These are phyloP conservation scores for Chenopodium quinoa DNA, from an alignment of 148 eudicot genomes.

Conservation along the genomic window DNA sequence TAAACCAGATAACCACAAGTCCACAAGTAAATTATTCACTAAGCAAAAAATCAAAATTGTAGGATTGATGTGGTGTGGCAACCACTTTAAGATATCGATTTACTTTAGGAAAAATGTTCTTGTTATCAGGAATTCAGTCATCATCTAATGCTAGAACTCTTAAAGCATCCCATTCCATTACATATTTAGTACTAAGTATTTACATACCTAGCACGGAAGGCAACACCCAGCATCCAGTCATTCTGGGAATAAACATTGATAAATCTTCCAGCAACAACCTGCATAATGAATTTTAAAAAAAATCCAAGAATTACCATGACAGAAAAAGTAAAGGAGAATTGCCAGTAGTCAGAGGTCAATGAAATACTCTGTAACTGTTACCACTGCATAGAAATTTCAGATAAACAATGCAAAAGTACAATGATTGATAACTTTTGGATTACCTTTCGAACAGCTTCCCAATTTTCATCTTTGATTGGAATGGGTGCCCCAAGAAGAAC, in stretches of 20 bases:
- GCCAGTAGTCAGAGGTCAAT: not conserved
- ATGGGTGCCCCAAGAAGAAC: conserved; percentile 94
- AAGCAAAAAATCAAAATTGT: not conserved
- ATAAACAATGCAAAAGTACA: conserved; percentile 1
- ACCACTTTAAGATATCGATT: not conserved
- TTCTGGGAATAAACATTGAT: conserved; percentile 76
- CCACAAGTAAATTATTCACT: not conserved
- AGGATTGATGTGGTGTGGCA: not conserved
- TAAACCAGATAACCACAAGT: not conserved
- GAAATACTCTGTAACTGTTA: not conserved
- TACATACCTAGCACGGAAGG: conserved; percentile 90
- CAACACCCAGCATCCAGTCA: conserved; percentile 97
- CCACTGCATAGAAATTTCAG: not conserved
- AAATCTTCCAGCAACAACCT: conserved; percentile 96
- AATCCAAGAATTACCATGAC: not conserved
- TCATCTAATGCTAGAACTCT: not conserved
- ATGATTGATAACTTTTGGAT: not conserved
- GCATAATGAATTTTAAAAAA: conserved; percentile 25
- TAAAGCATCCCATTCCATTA: not conserved
- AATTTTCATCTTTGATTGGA: conserved; percentile 71
- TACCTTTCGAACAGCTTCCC: conserved; percentile 95
- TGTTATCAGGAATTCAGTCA: not conserved
- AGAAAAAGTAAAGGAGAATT: not conserved
- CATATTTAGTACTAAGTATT: not conserved
- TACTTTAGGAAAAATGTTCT: not conserved